These are phyloP conservation scores for Ustilago loliicola DNA, from an alignment of 1,284 basidiomycete genomes.

Conservation along the genomic window DNA sequence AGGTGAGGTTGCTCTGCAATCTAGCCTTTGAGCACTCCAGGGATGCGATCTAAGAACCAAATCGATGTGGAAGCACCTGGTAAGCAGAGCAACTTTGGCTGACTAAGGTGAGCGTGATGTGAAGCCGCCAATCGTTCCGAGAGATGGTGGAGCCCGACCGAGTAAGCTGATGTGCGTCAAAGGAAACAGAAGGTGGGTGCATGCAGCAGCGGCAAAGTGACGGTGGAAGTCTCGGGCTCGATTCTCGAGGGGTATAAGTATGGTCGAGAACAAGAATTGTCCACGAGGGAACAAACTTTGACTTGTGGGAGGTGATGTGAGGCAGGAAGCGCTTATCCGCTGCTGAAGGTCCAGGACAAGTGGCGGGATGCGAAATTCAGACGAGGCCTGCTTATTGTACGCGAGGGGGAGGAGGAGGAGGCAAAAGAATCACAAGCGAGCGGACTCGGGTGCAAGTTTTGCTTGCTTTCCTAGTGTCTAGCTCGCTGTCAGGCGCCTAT, in stretches of 20 bases:
- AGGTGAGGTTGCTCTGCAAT: not conserved
- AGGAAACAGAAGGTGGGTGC: not conserved
- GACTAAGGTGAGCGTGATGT: no score
- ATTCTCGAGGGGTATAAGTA: not conserved
- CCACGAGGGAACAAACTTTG: not conserved
- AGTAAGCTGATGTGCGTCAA: not conserved
- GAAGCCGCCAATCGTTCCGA: no score
- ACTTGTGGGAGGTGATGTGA: not conserved
- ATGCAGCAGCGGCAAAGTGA: not conserved
- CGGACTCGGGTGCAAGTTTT: not conserved
- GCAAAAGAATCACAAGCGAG: not conserved
- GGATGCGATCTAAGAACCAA: no score
- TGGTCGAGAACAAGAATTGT: not conserved
- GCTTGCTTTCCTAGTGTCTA: not conserved
- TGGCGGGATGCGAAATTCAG: not conserved
- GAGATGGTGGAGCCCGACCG: no score
- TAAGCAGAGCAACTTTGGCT: no score
- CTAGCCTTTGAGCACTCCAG: not conserved
- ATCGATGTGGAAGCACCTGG: no score
- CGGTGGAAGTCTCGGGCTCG: not conserved
- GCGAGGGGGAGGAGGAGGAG: not conserved
- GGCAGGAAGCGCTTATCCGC: not conserved
- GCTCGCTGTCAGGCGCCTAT: not conserved
- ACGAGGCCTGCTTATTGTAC: not conserved
- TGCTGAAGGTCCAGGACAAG: not conserved